These are phyloP conservation scores for Candida nonsorbophila DNA, from an alignment of 805 yeast species.

Conservation along the genomic window DNA sequence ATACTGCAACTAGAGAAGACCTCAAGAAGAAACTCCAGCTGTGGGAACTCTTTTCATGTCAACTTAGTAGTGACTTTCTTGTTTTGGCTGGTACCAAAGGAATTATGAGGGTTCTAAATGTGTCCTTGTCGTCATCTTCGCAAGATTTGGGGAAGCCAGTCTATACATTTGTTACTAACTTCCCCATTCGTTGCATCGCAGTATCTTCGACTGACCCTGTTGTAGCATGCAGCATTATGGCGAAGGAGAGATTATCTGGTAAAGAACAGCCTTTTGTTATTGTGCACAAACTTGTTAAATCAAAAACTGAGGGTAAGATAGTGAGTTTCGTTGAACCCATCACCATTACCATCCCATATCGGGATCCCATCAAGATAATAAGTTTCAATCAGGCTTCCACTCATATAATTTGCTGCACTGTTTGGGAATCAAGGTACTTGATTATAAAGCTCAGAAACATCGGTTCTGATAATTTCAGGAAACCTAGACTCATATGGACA, in stretches of 20 bases:
- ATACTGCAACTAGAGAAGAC: conserved; percentile 15
- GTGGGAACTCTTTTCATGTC: conserved; percentile 61
- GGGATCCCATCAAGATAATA: conserved; percentile 76
- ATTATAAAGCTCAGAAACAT: conserved; percentile 64
- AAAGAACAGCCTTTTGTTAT: conserved; percentile 74
- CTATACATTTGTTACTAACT: conserved; percentile 62
- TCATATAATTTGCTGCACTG: conserved; percentile 71
- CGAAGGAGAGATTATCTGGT: conserved; percentile 62
- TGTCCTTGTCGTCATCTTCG: conserved; percentile 20
- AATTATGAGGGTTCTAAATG: conserved; percentile 58
- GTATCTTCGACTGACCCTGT: conserved; percentile 59
- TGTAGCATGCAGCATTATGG: conserved; percentile 79
- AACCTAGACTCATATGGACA: conserved; percentile 36
- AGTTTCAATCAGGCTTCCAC: conserved; percentile 69
- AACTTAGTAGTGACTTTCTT: conserved; percentile 52
- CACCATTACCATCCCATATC: conserved; percentile 75
- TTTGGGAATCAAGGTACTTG: conserved; percentile 72
- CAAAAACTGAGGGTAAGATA: conserved; percentile 5
- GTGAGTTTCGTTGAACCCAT: conserved; percentile 46
- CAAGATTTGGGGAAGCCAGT: conserved; percentile 53
- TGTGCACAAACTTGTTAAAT: conserved; percentile 37
- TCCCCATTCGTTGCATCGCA: conserved; percentile 76
- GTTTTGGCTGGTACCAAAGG: conserved; percentile 74
- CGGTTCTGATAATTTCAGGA: conserved; percentile 25
- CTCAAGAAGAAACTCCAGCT: conserved; percentile 29